These are phyloP conservation scores for Celoporthe dispersa DNA, from an alignment of 2,329 filamentous ascomycete species.

Conservation along the genomic window DNA sequence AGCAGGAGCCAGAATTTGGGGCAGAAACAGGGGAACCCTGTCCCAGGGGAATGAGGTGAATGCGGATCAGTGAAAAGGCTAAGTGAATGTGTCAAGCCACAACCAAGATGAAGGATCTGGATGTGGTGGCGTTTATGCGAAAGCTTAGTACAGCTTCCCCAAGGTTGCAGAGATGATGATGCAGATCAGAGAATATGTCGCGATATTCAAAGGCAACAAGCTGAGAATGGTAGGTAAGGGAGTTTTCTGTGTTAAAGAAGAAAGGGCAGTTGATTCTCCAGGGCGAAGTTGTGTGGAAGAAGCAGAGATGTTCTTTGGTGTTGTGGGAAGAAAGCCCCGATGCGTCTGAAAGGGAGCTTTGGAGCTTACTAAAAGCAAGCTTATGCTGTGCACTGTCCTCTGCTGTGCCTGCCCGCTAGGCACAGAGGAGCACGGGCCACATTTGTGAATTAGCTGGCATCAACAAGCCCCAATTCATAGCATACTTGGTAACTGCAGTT, in stretches of 20 bases:
- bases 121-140: background rate
- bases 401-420: background rate
- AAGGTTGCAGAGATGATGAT: background rate
- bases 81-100: background rate
- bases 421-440: conserved; percentile 5
- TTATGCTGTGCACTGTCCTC: background rate
- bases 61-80: background rate
- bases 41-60: background rate
- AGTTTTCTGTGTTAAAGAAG: background rate
- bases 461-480: conserved; percentile 14
- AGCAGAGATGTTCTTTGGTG: background rate
- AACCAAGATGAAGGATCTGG: background rate
- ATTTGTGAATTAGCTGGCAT: conserved; percentile 10
- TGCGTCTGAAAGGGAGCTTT: background rate
- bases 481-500: background rate
- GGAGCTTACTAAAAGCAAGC: conserved; percentile 1
- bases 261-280: background rate
- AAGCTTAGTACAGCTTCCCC: background rate
- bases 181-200: background rate
- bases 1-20: background rate
- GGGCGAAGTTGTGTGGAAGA: background rate
- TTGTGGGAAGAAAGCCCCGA: background rate
- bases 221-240: background rate
- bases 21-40: background rate
- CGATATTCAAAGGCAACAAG: background rate